Percentiles rank a stretch among this genome's conserved stretches.
Conservation (phyloP, 1,139 yeast genomes). For the Pneumocystis murina region DNA sequence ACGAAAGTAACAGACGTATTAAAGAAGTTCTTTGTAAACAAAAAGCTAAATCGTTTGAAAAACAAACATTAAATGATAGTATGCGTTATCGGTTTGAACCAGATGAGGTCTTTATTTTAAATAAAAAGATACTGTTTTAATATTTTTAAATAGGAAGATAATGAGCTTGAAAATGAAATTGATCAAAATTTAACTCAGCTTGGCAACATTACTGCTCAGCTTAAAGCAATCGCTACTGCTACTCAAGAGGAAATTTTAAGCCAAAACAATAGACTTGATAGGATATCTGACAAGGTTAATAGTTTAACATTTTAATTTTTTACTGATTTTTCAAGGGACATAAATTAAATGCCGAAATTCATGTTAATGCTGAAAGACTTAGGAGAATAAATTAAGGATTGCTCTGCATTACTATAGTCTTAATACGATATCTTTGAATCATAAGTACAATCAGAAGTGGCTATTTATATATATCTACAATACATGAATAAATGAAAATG, state of each 20-base stretch:
- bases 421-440: background rate
- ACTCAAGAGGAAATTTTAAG: constrained; percentile 38
- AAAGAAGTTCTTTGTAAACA: constrained; percentile 17
- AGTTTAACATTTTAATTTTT: background rate
- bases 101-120: constrained; percentile 1
- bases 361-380: constrained; percentile 32
- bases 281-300: constrained; percentile 35
- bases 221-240: constrained; percentile 37
- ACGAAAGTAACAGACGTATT: constrained; percentile 34
- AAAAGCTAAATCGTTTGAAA: constrained; percentile 15
- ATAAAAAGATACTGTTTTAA: constrained; percentile 27
- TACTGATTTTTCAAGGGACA: constrained; percentile 20
- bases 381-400: constrained; percentile 25
- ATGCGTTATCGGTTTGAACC: constrained; percentile 38
- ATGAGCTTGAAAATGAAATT: constrained; percentile 43
- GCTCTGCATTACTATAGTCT: background rate
- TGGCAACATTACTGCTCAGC: constrained; percentile 33
- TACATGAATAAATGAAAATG: background rate
- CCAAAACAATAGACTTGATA: constrained; percentile 39
- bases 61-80: constrained; percentile 23
- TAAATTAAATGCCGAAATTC: constrained; percentile 38
- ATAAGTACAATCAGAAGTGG: background rate
- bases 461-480: background rate
- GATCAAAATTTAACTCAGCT: constrained; percentile 41
- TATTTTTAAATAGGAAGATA: constrained; percentile 32